Evolutionary conservation across 2,329 filamentous ascomycete genomes (phyloP).

Genomic region (Fusarium cicatricum): DNA sequence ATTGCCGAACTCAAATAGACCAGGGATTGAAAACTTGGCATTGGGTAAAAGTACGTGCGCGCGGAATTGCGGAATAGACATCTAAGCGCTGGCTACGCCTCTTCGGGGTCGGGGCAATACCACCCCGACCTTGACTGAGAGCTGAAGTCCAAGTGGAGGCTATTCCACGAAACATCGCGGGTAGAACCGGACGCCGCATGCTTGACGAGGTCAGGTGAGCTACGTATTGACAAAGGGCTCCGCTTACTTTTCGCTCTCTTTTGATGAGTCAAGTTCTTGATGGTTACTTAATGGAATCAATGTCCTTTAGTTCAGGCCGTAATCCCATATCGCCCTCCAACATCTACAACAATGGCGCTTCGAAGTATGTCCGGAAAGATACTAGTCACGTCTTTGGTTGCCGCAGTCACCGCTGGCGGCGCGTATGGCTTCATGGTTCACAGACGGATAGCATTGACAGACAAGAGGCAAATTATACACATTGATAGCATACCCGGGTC

Average conservation of each 20-base stretch:
- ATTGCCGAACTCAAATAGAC: too few species aligned
- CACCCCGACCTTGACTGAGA: background rate
- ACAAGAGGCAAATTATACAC: constrained; percentile 26
- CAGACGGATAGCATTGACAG: constrained; percentile 13
- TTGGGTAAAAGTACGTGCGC: too few species aligned
- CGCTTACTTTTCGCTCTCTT: background rate
- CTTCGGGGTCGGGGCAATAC: constrained; percentile 5
- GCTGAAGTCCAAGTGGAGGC: constrained; percentile 2
- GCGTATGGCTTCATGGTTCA: constrained; percentile 28
- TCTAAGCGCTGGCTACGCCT: too few species aligned
- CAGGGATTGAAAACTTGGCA: too few species aligned
- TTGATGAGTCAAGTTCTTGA: constrained; percentile 8
- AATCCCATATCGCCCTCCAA: background rate
- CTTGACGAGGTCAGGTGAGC: constrained; percentile 8
- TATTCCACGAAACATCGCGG: constrained; percentile 9
- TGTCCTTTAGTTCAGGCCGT: background rate
- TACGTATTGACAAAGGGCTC: background rate
- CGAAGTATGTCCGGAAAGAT: constrained; percentile 23
- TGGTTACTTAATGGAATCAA: background rate
- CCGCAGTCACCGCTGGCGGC: constrained; percentile 19
- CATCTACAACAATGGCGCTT: constrained; percentile 14
- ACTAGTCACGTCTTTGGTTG: constrained; percentile 21
- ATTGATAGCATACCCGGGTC: constrained; percentile 30
- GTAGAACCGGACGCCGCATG: constrained; percentile 15
- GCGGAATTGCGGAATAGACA: too few species aligned